Evolutionary conservation across 768 basidiomycete genomes (phyloP), one percentile per base, ranked within the genome.

Genomic region (Psilocybe sp.): DNA sequence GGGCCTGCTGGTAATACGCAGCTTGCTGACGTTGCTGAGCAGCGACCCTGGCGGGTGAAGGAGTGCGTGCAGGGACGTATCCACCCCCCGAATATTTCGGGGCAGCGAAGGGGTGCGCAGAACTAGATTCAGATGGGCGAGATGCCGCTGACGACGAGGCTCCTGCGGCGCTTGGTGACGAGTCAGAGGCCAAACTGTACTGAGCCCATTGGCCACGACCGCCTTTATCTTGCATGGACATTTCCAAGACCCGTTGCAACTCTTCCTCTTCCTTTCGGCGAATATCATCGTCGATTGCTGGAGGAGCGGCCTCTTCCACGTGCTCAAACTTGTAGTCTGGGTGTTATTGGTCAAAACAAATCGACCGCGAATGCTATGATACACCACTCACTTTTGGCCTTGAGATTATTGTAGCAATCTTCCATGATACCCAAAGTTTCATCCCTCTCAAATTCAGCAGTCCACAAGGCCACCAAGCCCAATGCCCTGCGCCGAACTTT

Each of bases 211-310:
- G 72, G 5, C 63, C 58, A 42, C 91, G 77, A 1, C 93, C 94
- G 10, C 94, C 94, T 55, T 86, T 88, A 64, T 98, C 94, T 47
- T 86, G 84, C 71, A 93, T 86, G n/a, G 89, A 92, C 71, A 97
- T 84, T 62, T 96, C 94, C 20, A 98, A 75, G 0, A 87, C 96
- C 4, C 93, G 83, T 61, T 93, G 90, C 2, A 98, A 82, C 57
- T 98, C 96, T 61, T 96, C 96, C 60, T 98, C 96, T 63, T 98
- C 96, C 51, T 81, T 80, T 11, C 91, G 76, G 11, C 89, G 80
- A 38, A 82, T 80, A 11, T 90, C 91, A 53, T 92, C 92, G 53
- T 91, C 89, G 12, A 84, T 81, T 0, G 80, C 63, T 1, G 82
- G 85, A 0, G 89, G 88, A 3, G 82, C 76, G 13, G 82, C 72